Base-by-base conservation (phyloP, 345 rosid genomes). In the Lepidium aucheri region DNA sequence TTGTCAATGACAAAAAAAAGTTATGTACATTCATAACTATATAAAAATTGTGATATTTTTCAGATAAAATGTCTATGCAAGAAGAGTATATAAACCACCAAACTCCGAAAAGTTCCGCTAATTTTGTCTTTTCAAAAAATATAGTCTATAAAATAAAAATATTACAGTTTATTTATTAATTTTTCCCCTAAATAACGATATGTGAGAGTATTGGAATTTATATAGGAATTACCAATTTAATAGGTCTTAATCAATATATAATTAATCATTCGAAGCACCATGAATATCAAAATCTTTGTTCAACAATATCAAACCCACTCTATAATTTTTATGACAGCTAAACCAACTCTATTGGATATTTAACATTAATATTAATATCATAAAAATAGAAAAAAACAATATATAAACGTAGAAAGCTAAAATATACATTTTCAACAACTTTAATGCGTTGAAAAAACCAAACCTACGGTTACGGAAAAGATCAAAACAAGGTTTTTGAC, bases 301-400 rank as follows among this genome's bases (percentile, higher is more conserved):
- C 59, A 71, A 63, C 70, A 55, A 63, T 46, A 71, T 36, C 53
- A 18, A 63, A 63, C 63, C 64, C 38, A 63, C 64, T 38, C 8
- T 42, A 13, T 4, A 4, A 4, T 4, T 26, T 24, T 26, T 26
- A 4, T 26, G 30, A 26, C 30, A 26, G 30, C 30, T 26, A 26
- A 26, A 4, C 30, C 32, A 28, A 28, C 32, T 28, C 7, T 28
- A 28, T 28, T 28, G 0, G 32, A 28, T 28, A 28, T 28, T 28
- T 28, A 5, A 13, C 35, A 42, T 8, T 44, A 53, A 60, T 60
- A 40, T 9, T 45, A 49, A 3, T 26, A 47, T 49, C 4, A 39
- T 17, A 32, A 54, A 4, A 54, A 4, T 3, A 17, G 28, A 53
- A 9, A 2, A 1, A 51, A 34, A 0, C 4, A 60, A 38, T 36